Conservation (phyloP, 2,329 filamentous ascomycete genomes). For the Cadophora gregata region DNA sequence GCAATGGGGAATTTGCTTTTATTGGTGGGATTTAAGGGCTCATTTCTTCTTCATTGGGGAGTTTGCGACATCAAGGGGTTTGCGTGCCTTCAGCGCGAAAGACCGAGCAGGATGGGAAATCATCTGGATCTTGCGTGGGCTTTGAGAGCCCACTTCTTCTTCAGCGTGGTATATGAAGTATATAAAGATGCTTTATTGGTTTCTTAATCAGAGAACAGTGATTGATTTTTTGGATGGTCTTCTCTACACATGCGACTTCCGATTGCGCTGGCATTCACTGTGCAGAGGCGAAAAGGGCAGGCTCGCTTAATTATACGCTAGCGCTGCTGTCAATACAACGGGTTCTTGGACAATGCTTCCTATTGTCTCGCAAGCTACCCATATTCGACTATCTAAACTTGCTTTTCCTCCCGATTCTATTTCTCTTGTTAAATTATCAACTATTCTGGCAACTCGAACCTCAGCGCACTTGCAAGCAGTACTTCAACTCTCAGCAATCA, state of each 20-base stretch:
- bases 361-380: background rate
- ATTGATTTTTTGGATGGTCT: background rate
- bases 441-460: background rate
- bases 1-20: background rate
- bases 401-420: background rate
- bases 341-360: background rate
- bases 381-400: background rate
- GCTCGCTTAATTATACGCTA: constrained; percentile 4
- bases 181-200: background rate
- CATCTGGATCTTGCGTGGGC: background rate
- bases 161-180: background rate
- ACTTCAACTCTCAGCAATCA: background rate
- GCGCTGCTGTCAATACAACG: background rate
- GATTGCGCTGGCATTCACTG: background rate
- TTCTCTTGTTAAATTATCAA: background rate
- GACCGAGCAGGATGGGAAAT: background rate
- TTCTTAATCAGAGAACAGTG: background rate
- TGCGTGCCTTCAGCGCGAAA: background rate
- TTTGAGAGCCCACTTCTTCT: background rate
- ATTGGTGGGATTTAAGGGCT: background rate
- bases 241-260: background rate
- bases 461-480: background rate
- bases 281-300: background rate
- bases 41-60: background rate
- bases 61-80: background rate